Conservation (phyloP, 768 basidiomycete species). For the Calocera cornea region DNA sequence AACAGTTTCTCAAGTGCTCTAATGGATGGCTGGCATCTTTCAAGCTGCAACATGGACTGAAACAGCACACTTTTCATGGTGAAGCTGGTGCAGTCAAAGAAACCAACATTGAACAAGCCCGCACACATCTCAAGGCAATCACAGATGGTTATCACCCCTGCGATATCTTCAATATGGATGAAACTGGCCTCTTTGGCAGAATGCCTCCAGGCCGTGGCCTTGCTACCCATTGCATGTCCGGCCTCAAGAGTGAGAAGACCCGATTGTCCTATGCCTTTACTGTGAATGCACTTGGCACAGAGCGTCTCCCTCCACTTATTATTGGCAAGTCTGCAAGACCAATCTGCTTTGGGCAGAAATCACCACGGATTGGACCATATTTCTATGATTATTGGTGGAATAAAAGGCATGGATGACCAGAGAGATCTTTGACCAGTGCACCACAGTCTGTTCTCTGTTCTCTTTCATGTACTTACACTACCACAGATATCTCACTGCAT, state of each 20-base stretch:
- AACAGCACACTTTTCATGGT: slow-evolving; percentile 16
- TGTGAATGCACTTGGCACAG: slow-evolving; percentile 24
- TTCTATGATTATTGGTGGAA: slow-evolving; percentile 29
- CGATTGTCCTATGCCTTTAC: slow-evolving; percentile 25
- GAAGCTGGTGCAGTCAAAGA: slow-evolving; percentile 23
- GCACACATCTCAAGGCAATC: slow-evolving; percentile 13
- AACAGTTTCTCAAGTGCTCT: slow-evolving; percentile 26
- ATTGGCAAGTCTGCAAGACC: slow-evolving; percentile 28
- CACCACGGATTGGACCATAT: slow-evolving; percentile 14
- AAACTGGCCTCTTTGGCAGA: not conserved
- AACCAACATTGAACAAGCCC: slow-evolving; percentile 17
- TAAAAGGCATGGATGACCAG: slow-evolving; percentile 30
- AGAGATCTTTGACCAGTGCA: slow-evolving; percentile 26
- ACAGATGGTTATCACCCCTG: not conserved
- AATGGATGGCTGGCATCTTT: slow-evolving; percentile 22
- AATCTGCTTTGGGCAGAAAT: slow-evolving; percentile 22
- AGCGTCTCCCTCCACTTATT: slow-evolving; percentile 24
- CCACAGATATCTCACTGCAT: slow-evolving; percentile 24
- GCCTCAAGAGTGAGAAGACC: slow-evolving; percentile 25
- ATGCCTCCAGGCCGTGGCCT: slow-evolving; percentile 26
- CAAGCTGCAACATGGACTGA: not conserved
- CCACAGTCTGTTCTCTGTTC: not conserved
- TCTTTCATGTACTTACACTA: not conserved
- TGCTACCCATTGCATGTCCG: slow-evolving; percentile 23
- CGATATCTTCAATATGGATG: slow-evolving; percentile 1